A percentile compares a stretch with the other conserved stretches of the same genome.
Conservation (phyloP, 306 rosid species). For the Prunus mira region DNA sequence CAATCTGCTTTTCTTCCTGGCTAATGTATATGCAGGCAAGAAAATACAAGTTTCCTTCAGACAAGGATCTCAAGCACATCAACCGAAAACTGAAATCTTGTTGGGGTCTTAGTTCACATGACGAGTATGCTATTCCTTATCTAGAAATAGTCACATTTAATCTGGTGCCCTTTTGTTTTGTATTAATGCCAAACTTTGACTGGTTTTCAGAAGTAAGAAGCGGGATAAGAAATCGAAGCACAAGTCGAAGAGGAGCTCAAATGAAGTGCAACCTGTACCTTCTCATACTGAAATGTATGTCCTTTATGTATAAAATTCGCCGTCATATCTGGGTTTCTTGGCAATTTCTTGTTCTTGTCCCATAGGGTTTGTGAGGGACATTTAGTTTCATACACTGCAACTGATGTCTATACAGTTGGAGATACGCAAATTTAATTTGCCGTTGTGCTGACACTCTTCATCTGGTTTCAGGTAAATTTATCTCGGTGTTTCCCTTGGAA, state of each 20-base stretch:
- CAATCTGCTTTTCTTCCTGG: slow-evolving; percentile 23
- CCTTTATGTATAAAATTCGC: neutral
- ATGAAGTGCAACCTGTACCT: slow-evolving; percentile 38
- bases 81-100: slow-evolving; percentile 80
- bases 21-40: slow-evolving; percentile 43
- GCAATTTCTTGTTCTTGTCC: neutral
- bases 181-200: slow-evolving; percentile 9
- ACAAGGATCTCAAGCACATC: slow-evolving; percentile 86
- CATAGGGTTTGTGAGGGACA: neutral
- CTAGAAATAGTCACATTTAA: slow-evolving; percentile 1
- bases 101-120: slow-evolving; percentile 82
- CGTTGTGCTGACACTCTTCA: neutral
- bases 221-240: slow-evolving; percentile 96
- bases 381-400: neutral
- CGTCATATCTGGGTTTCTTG: neutral
- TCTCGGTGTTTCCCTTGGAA: neutral
- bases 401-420: neutral
- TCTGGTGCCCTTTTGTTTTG: neutral
- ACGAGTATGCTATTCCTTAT: slow-evolving; percentile 54
- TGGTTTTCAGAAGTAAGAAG: slow-evolving; percentile 63
- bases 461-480: neutral
- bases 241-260: slow-evolving; percentile 73
- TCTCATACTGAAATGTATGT: slow-evolving; percentile 31
- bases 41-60: slow-evolving; percentile 65
- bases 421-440: neutral